Evolutionary conservation across 2,329 filamentous ascomycete species (phyloP), one percentile per base, ranked within the genome.

Genomic region (Monascus ruber): DNA sequence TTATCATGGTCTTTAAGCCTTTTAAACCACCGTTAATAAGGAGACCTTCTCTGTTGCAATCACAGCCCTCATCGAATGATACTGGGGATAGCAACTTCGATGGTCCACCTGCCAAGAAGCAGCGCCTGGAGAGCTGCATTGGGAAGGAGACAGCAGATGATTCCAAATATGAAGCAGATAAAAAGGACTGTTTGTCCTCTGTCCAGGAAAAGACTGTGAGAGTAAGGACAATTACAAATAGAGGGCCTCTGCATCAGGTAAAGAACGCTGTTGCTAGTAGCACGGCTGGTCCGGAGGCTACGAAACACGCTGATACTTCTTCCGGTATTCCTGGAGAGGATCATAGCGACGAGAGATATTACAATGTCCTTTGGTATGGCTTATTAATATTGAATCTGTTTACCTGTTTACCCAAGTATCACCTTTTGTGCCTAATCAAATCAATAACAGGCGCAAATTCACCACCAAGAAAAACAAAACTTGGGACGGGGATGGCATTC

Each of bases 381-480:
- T 6, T 31, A 17, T 32, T 33, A 24, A 25, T 24, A 26, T n/a
- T 37, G 7, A n/a, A 5, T 34, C 11, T 31, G 2, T 26, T 35
- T 17, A 17, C 17, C 17, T 17, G 11, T 11, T 11, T n/a, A 17
- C 24, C 26, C n/a, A 5, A 11, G 35, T 11, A 24, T 31, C 4
- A 5, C 25, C 24, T 6, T 26, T 24, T 41, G 39, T 32, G 31
- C 46, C 24, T 49, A 28, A 48, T 39, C 4, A 6, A 29, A 34
- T 5, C 32, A 33, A 7, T 5, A 24, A 44, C 38, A 77, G 76
- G 80, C 75, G 81, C 17, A 83, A 82, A 56, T 74, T 72, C 37
- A 83, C 79, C 0, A 73, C 66, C 5, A 85, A 83, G 58, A 85
- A 85, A 61, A 76, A 85, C 58, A 85, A 85, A 56, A 85, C 79